Base-by-base conservation (phyloP, 768 basidiomycete species). In the Termitomyces sp. region DNA sequence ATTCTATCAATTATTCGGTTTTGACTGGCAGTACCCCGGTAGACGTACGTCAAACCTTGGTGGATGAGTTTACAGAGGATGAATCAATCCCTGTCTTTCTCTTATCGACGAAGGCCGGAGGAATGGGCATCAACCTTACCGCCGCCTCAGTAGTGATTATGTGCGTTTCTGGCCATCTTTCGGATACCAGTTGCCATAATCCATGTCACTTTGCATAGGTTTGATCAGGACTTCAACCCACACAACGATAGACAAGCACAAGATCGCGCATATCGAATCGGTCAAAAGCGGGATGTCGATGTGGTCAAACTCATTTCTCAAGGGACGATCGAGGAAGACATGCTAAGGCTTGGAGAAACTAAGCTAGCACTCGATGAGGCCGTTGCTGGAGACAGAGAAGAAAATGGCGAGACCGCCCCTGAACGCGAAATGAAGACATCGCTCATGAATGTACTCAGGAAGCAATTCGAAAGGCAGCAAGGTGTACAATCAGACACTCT, bases 181-280 rank as follows among this genome's bases (percentile, higher is more conserved):
- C 15, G 14, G 51, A 7, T 49, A 36, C n/a, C 46, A 32, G 17
- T 42, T 47, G 31, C 32, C 59, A 29, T 31, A 59, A 31, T 25
- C 25, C 25, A 25, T 58, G 8, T 34, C 12, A 32, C 47, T 56
- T 72, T 60, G 9, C 47, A 34, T 61, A 91, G 89, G 86, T 97
- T 95, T 70, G 96, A 99, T 71, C 95, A 96, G 70, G 96, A 98
- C 72, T 99, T 98, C 76, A 98, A 98, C 72, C 92, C 92, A 4
- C 92, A 94, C 76, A 99, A 99, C 72, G 97, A 98, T 74, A 86
- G 91, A 63, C 97, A 99, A 76, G 97, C 97, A 0, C 94, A 96
- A 62, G 97, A 99, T 73, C 87, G 97, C 38, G 95, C 95, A 31
- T 98, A 98, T 74, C 90, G 97, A 32, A 97, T 99, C 65, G 96